phyloP scores from a whole-genome alignment of 78 protist genomes.

The Chrysochromulina parva region DNA sequence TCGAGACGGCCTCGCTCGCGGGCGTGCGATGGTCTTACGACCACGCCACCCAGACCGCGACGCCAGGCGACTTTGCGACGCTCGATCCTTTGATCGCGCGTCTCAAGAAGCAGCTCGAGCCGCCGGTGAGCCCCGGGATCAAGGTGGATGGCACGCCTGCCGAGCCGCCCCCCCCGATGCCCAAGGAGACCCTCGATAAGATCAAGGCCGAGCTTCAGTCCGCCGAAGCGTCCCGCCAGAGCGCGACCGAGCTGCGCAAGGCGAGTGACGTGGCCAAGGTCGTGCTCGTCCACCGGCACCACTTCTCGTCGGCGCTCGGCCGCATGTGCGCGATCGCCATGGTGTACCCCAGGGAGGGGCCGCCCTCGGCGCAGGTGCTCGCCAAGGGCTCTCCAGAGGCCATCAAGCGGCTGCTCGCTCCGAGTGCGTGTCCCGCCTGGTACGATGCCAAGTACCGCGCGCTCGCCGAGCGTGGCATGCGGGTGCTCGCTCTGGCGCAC shows the following conservation, averaged over 20 bases:
- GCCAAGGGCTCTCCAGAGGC: slow-evolving; percentile 65
- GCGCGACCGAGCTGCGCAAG: background rate
- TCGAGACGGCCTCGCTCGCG: slow-evolving; percentile 36
- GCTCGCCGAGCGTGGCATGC: slow-evolving; percentile 31
- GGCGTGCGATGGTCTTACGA: background rate
- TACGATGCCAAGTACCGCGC: background rate
- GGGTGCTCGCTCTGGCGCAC: slow-evolving; percentile 53
- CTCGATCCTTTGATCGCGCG: background rate
- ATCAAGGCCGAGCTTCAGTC: background rate
- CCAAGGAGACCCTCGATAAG: background rate
- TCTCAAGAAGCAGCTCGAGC: background rate
- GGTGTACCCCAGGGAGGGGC: background rate
- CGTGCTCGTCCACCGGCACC: slow-evolving; percentile 40
- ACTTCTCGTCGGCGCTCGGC: slow-evolving; percentile 52
- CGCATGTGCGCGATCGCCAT: slow-evolving; percentile 40
- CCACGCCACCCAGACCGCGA: background rate
- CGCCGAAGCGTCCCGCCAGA: background rate
- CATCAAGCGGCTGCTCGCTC: background rate
- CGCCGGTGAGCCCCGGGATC: background rate
- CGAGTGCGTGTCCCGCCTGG: background rate
- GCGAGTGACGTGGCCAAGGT: background rate
- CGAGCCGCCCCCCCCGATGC: background rate
- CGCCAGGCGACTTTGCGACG: background rate
- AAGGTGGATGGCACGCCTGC: background rate
- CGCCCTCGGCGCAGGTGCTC: background rate